phyloP scores from a whole-genome alignment of 176 grass and related monocot genomes.

The Oryza officinalis region DNA sequence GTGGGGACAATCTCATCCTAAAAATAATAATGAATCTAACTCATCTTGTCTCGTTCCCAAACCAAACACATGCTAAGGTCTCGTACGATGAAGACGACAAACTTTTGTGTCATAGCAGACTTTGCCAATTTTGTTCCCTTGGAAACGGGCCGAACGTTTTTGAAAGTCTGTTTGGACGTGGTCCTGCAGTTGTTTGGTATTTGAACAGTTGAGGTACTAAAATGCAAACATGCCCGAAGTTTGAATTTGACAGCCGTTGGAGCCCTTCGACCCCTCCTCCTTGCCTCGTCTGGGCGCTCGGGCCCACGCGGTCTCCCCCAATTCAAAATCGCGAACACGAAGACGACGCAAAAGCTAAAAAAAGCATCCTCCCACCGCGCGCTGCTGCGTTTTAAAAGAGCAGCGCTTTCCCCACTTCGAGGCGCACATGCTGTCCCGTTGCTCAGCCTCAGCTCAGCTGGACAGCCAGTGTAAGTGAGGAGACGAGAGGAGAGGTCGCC shows the following conservation, averaged over 20 bases:
- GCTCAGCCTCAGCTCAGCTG: background rate
- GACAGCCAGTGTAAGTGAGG: background rate
- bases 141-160: no score
- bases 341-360: constrained; percentile 19
- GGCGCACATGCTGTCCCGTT: constrained; percentile 1
- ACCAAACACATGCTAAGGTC: no score
- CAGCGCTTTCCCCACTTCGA: constrained; percentile 31
- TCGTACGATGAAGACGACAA: no score
- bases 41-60: no score
- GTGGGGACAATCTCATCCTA: no score
- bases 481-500: background rate
- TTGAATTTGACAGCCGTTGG: constrained; percentile 49
- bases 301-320: constrained; percentile 16
- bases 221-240: background rate
- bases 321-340: constrained; percentile 18
- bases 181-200: no score
- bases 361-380: background rate
- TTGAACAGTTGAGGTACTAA: background rate
- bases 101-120: no score
- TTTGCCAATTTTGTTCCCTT: no score
- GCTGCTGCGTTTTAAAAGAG: constrained; percentile 21
- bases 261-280: background rate
- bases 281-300: background rate
- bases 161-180: no score
- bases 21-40: no score